These are phyloP conservation scores for Chrysanthemum lavandulifolium DNA, from an alignment of 129 eudicot species.

Conservation along the genomic window DNA sequence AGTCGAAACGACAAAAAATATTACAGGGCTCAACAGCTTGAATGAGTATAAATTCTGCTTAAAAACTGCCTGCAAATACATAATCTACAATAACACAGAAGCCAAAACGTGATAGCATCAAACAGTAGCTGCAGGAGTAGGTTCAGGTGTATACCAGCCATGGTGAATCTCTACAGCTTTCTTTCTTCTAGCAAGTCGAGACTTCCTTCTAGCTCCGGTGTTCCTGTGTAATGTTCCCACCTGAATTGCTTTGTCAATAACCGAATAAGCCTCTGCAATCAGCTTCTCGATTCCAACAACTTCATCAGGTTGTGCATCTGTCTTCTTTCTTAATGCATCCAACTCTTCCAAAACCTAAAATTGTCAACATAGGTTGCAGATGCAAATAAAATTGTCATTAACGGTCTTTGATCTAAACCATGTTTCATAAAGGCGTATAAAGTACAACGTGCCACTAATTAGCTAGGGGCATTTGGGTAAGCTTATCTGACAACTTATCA, in stretches of 20 bases:
- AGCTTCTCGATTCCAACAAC: slow-evolving; percentile 70
- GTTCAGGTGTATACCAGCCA: slow-evolving; percentile 83
- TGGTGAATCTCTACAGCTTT: slow-evolving; percentile 87
- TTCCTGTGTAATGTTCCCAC: slow-evolving; percentile 80
- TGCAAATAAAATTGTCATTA: background rate
- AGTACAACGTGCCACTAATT: too few relatives aligned
- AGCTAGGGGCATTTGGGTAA: too few relatives aligned
- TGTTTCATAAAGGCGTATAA: background rate
- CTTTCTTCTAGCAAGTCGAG: slow-evolving; percentile 94
- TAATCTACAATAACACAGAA: slow-evolving; percentile 31
- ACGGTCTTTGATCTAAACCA: background rate
- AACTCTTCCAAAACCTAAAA: slow-evolving; percentile 73
- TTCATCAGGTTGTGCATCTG: slow-evolving; percentile 74
- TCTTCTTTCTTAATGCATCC: slow-evolving; percentile 63
- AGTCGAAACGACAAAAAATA: slow-evolving; percentile 4
- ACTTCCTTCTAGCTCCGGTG: slow-evolving; percentile 91
- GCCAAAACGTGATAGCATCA: slow-evolving; percentile 21
- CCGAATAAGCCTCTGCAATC: slow-evolving; percentile 90
- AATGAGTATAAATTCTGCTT: slow-evolving; percentile 20
- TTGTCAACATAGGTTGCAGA: background rate
- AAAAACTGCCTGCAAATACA: slow-evolving; percentile 25
- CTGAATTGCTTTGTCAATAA: slow-evolving; percentile 82
- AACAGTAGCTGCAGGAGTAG: slow-evolving; percentile 27
- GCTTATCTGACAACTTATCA: too few relatives aligned
- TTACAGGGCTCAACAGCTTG: slow-evolving; percentile 19